Percentiles rank a stretch among this genome's conserved stretches.
Conservation (phyloP, 2,329 filamentous ascomycete genomes). For the Diaporthe amygdali region DNA sequence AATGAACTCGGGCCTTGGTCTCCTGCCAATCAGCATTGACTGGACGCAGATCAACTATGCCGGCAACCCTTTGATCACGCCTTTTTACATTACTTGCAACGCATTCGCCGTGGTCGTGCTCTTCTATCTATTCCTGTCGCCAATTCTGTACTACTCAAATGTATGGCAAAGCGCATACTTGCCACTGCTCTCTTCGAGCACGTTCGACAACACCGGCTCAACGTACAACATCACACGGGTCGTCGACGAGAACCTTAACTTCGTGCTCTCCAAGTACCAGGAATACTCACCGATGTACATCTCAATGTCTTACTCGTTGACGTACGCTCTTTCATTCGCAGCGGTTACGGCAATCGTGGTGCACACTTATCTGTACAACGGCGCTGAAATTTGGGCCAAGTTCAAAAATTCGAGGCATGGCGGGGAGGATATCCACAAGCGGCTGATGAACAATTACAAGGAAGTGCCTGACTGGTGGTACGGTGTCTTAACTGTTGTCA, state of each 20-base stretch:
- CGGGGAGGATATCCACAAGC: conserved; percentile 42
- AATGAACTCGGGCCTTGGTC: conserved; percentile 28
- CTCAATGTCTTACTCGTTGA: conserved; percentile 39
- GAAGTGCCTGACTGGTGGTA: conserved; percentile 49
- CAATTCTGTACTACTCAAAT: conserved; percentile 38
- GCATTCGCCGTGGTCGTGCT: conserved; percentile 35
- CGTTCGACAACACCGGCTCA: conserved; percentile 38
- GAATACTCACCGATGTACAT: conserved; percentile 43
- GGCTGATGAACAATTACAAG: conserved; percentile 41
- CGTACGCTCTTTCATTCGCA: conserved; percentile 42
- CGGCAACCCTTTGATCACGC: conserved; percentile 34
- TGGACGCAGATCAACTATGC: conserved; percentile 41
- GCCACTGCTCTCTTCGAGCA: conserved; percentile 35
- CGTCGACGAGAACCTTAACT: conserved; percentile 33
- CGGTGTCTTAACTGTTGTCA: conserved; percentile 35
- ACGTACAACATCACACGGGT: conserved; percentile 37
- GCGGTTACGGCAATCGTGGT: conserved; percentile 39
- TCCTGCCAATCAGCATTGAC: conserved; percentile 38
- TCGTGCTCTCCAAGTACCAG: conserved; percentile 36
- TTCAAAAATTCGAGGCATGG: conserved; percentile 34
- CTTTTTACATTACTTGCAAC: conserved; percentile 38
- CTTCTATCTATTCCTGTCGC: conserved; percentile 37
- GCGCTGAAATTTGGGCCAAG: conserved; percentile 38
- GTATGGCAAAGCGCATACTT: conserved; percentile 39
- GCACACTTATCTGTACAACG: conserved; percentile 40